phyloP scores from a whole-genome alignment of 148 eudicot species.

The Rhododendron molle region DNA sequence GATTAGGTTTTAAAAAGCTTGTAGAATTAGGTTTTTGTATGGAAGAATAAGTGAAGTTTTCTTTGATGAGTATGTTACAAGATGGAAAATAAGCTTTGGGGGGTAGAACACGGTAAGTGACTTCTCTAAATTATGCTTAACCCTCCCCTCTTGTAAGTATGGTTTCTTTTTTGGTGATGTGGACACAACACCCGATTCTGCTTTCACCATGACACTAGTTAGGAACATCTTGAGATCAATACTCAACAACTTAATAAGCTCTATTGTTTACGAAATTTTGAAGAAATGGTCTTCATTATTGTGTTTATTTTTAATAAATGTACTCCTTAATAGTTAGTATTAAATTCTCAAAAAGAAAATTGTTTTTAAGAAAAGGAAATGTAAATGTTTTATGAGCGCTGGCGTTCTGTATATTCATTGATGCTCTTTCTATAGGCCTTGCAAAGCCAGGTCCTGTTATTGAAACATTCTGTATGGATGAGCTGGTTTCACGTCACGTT shows the following conservation, averaged over 20 bases:
- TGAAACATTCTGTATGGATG: slow-evolving; percentile 90
- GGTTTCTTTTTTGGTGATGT: too few relatives aligned
- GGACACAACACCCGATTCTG: too few relatives aligned
- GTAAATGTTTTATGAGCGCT: neutral
- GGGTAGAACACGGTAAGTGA: neutral
- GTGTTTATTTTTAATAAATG: neutral
- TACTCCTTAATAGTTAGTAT: neutral
- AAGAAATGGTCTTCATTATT: neutral
- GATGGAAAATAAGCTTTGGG: neutral
- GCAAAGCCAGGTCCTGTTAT: slow-evolving; percentile 98
- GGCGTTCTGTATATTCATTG: neutral
- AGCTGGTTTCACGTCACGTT: slow-evolving; percentile 66
- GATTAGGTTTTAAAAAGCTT: neutral
- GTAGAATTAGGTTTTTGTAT: neutral
- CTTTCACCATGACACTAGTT: too few relatives aligned
- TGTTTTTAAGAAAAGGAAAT: neutral
- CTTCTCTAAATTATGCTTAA: neutral
- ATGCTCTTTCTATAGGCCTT: slow-evolving; percentile 57
- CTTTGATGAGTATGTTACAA: neutral
- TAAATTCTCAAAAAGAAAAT: neutral
- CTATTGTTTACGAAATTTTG: neutral
- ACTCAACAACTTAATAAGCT: neutral
- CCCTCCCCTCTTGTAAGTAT: neutral
- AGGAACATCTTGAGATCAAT: neutral
- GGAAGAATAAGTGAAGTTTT: neutral